Evolutionary conservation across 2,329 filamentous ascomycete species (phyloP).

Genomic region (Scedosporium dehoogii): DNA sequence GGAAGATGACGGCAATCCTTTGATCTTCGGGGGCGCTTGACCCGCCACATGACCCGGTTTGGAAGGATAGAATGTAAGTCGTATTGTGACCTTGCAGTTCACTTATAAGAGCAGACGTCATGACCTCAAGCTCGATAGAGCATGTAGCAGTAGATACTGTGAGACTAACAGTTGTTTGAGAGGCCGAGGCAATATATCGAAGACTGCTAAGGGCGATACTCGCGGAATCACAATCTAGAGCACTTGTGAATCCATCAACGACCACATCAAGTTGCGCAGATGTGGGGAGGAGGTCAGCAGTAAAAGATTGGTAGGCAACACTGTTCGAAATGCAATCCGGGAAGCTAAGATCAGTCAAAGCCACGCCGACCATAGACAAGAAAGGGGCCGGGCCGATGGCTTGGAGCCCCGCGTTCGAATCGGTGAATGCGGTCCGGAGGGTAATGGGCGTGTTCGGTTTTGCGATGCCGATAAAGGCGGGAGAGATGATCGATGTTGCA

Average conservation of each 20-base stretch:
- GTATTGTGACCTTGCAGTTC: neutral
- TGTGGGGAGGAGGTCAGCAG: slow-evolving; percentile 12
- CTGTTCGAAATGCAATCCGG: slow-evolving; percentile 22
- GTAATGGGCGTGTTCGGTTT: slow-evolving; percentile 15
- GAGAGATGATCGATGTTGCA: slow-evolving; percentile 25
- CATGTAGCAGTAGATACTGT: slow-evolving; percentile 16
- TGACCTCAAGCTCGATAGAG: neutral
- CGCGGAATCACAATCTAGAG: slow-evolving; percentile 21
- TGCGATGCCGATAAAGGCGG: slow-evolving; percentile 17
- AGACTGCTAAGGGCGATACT: slow-evolving; percentile 15
- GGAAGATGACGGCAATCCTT: slow-evolving; percentile 16
- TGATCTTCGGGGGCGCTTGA: slow-evolving; percentile 13
- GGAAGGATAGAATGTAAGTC: slow-evolving; percentile 13
- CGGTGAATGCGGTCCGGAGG: slow-evolving; percentile 18
- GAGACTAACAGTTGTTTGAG: slow-evolving; percentile 10
- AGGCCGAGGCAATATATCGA: slow-evolving; percentile 7
- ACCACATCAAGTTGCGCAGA: slow-evolving; percentile 18
- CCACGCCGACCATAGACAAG: slow-evolving; percentile 19
- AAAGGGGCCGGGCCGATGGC: slow-evolving; percentile 19
- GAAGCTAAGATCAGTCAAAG: slow-evolving; percentile 14
- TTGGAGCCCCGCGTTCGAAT: slow-evolving; percentile 15
- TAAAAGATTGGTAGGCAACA: slow-evolving; percentile 26
- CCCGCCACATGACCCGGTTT: slow-evolving; percentile 13
- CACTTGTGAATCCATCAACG: slow-evolving; percentile 24
- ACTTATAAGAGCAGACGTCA: neutral